Evolutionary conservation across 2,329 filamentous ascomycete genomes (phyloP).

Genomic region (Kalaharituber pfeilii): DNA sequence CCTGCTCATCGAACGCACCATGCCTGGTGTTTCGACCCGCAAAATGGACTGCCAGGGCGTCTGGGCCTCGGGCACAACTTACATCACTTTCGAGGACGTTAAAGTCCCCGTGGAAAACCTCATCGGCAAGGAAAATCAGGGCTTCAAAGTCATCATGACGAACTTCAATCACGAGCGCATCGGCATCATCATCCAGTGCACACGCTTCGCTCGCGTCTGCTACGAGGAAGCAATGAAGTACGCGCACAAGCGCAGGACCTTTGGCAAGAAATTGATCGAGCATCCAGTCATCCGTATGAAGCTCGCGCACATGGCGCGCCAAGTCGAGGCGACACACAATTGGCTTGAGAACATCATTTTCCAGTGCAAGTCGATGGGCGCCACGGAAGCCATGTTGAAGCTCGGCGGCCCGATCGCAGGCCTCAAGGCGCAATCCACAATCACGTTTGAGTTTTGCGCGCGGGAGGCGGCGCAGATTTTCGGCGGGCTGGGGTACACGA

Average conservation of each 20-base stretch:
- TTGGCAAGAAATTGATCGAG: conserved; percentile 89
- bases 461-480: conserved; percentile 96
- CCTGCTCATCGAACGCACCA: conserved; percentile 73
- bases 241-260: conserved; percentile 90
- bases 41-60: conserved; percentile 98
- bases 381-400: conserved; percentile 88
- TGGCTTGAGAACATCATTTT: conserved; percentile 94
- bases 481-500: conserved; percentile 76
- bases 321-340: conserved; percentile 91
- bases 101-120: conserved; percentile 99
- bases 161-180: conserved; percentile 99
- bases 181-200: conserved; percentile 92
- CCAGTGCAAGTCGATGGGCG: conserved; percentile 83
- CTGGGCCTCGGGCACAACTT: conserved; percentile 87
- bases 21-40: conserved; percentile 74
- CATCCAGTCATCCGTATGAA: conserved; percentile 96
- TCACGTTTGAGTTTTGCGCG: conserved; percentile 95
- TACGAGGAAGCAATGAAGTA: conserved; percentile 95
- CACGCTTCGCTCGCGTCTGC: conserved; percentile 91
- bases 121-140: conserved; percentile 93
- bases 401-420: conserved; percentile 86
- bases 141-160: conserved; percentile 94
- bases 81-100: conserved; percentile 96
- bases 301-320: conserved; percentile 92
- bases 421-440: conserved; percentile 83